phyloP scores from a whole-genome alignment of 257 asterid genomes.

The Anisodus acutangulus region DNA sequence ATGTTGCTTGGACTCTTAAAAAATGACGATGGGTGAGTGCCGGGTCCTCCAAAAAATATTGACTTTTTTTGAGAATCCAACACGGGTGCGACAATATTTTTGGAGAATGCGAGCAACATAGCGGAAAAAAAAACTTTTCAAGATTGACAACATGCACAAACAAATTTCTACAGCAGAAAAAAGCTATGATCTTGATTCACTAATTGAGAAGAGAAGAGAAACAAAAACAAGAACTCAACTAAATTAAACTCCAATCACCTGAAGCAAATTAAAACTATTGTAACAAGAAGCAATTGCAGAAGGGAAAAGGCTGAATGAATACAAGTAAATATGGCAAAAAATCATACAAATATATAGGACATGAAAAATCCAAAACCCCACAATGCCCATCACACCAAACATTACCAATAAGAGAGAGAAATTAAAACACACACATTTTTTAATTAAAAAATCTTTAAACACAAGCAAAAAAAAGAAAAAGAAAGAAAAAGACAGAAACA shows the following conservation, averaged over 20 bases:
- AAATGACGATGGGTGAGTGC: not conserved
- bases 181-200: constrained; percentile 7
- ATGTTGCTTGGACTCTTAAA: too few relatives aligned
- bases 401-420: constrained; percentile 23
- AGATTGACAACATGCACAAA: not conserved
- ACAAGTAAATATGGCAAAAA: not conserved
- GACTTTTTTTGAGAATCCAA: not conserved
- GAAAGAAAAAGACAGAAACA: not conserved
- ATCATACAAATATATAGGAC: not conserved
- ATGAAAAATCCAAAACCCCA: not conserved
- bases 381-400: constrained; percentile 35
- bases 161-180: not conserved
- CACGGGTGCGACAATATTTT: not conserved
- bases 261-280: not conserved
- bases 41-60: not conserved
- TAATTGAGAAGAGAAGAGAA: not conserved
- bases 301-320: constrained; percentile 24
- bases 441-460: constrained; percentile 5
- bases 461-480: not conserved
- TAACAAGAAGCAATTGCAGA: constrained; percentile 21
- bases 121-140: not conserved
- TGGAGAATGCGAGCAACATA: not conserved
- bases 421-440: not conserved
- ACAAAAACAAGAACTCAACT: not conserved
- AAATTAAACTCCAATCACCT: constrained; percentile 25